A percentile compares a stretch with the other conserved stretches of the same genome.
Evolutionary conservation across 805 yeast genomes (phyloP).

Genomic region (Saccharomycopsis synnaedendra): DNA sequence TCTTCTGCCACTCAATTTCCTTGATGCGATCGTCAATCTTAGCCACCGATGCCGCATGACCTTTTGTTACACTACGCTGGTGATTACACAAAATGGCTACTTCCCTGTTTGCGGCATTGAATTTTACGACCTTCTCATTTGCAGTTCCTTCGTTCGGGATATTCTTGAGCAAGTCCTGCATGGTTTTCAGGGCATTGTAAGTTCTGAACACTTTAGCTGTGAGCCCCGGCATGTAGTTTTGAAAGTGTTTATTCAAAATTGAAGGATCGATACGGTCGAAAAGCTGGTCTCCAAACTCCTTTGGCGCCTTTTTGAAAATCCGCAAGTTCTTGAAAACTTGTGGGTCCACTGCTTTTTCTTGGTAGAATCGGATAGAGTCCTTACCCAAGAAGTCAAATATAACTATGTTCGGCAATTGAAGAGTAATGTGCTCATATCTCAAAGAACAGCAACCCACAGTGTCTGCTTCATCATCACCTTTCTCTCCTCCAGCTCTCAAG

Average conservation of each 20-base stretch:
- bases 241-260: constrained; percentile 74
- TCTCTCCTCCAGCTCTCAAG: constrained; percentile 96
- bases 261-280: constrained; percentile 86
- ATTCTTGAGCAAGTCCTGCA: constrained; percentile 87
- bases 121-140: constrained; percentile 75
- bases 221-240: constrained; percentile 81
- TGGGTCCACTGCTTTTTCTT: constrained; percentile 84
- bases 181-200: constrained; percentile 89
- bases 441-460: constrained; percentile 97
- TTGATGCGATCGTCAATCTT: constrained; percentile 67
- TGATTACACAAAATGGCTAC: constrained; percentile 96
- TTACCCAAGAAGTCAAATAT: constrained; percentile 91
- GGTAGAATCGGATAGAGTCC: constrained; percentile 84
- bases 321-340: constrained; percentile 85
- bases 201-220: constrained; percentile 98
- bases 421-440: constrained; percentile 77
- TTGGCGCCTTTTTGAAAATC: constrained; percentile 82
- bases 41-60: constrained; percentile 70
- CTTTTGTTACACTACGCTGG: constrained; percentile 84
- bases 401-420: constrained; percentile 77
- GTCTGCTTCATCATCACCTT: constrained; percentile 94
- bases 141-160: constrained; percentile 82
- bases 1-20: constrained; percentile 79
- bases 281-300: constrained; percentile 82
- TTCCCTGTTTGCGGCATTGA: constrained; percentile 90